phyloP scores from a whole-genome alignment of 1,284 basidiomycete species.

The Moesziomyces globuligerus region DNA sequence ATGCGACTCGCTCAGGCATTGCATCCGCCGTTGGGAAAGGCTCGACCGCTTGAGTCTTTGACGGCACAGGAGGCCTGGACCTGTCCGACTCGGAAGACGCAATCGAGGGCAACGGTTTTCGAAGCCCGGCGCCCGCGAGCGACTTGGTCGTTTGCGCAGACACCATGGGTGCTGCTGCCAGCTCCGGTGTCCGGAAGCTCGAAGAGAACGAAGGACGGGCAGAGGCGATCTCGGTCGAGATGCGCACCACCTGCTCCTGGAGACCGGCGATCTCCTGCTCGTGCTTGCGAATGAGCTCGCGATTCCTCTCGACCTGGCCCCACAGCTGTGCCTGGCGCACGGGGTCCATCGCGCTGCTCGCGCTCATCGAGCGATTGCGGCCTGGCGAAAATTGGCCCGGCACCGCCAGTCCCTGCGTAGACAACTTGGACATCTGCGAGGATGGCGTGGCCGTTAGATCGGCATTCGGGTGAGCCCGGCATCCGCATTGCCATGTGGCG shows the following conservation, averaged over 20 bases:
- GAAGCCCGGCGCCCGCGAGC: neutral
- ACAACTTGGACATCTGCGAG: neutral
- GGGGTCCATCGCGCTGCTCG: slow-evolving; percentile 17
- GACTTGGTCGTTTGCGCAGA: slow-evolving; percentile 7
- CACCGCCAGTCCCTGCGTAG: neutral
- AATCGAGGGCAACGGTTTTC: slow-evolving; percentile 6
- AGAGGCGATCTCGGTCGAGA: slow-evolving; percentile 35
- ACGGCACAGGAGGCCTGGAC: slow-evolving; percentile 12
- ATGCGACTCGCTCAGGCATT: neutral
- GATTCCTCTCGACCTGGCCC: slow-evolving; percentile 35
- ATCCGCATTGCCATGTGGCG: slow-evolving; percentile 48
- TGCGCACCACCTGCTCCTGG: slow-evolving; percentile 33
- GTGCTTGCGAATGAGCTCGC: slow-evolving; percentile 34
- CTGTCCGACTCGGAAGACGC: slow-evolving; percentile 2
- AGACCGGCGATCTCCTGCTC: slow-evolving; percentile 33
- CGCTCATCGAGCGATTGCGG: slow-evolving; percentile 23
- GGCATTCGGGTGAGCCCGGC: slow-evolving; percentile 7
- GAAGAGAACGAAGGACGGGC: slow-evolving; percentile 27
- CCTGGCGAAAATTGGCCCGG: slow-evolving; percentile 11
- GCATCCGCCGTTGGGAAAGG: slow-evolving; percentile 2
- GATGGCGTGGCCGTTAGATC: neutral
- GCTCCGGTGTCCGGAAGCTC: slow-evolving; percentile 5
- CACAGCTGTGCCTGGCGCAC: slow-evolving; percentile 31
- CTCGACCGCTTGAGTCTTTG: slow-evolving; percentile 1
- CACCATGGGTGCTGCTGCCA: slow-evolving; percentile 3